These are phyloP conservation scores for Plantago lanceolata DNA, from an alignment of 305 asterid species.

Conservation along the genomic window DNA sequence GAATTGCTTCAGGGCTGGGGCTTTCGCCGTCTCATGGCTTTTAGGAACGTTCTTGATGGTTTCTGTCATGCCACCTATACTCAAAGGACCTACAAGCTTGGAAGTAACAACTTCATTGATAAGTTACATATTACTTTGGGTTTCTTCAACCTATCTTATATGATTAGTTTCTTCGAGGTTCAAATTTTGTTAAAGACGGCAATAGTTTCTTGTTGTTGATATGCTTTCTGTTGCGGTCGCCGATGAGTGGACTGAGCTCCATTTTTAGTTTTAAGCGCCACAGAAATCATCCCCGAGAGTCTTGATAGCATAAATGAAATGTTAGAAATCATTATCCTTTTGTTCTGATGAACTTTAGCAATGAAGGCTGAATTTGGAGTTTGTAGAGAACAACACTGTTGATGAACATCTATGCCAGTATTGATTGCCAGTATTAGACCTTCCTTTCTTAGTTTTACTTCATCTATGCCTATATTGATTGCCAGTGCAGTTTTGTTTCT, in stretches of 20 bases:
- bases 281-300: neutral
- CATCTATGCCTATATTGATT: neutral
- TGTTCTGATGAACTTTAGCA: neutral
- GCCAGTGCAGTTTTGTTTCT: neutral
- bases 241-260: slow-evolving; percentile 18
- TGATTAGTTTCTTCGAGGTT: slow-evolving; percentile 28
- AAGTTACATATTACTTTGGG: slow-evolving; percentile 81
- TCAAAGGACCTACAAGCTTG: slow-evolving; percentile 78
- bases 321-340: slow-evolving; percentile 10
- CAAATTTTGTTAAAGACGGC: slow-evolving; percentile 32
- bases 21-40: slow-evolving; percentile 77
- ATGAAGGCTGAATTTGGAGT: slow-evolving; percentile 1
- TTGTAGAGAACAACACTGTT: neutral
- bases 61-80: slow-evolving; percentile 85
- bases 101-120: slow-evolving; percentile 88
- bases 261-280: neutral
- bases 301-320: slow-evolving; percentile 12
- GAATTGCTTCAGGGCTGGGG: slow-evolving; percentile 61
- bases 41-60: slow-evolving; percentile 93
- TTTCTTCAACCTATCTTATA: slow-evolving; percentile 83
- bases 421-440: neutral
- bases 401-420: neutral
- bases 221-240: slow-evolving; percentile 16
- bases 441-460: slow-evolving; percentile 7
- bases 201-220: slow-evolving; percentile 25